These are phyloP conservation scores for Hansfordia pulvinata DNA, from an alignment of 2,329 filamentous ascomycete species.

Conservation along the genomic window DNA sequence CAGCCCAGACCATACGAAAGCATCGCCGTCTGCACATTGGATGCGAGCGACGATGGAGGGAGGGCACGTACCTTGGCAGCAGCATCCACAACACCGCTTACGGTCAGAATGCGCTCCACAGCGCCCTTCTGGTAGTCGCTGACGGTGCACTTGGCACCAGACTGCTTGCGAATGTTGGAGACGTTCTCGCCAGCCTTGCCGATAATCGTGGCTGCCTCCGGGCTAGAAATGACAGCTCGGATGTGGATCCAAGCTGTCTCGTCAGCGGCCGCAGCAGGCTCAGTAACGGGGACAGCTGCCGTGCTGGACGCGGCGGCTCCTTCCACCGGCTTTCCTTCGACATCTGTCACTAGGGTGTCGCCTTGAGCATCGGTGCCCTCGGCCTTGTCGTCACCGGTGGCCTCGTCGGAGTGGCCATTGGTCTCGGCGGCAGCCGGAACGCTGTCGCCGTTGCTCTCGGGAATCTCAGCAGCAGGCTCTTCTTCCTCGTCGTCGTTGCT, in stretches of 20 bases:
- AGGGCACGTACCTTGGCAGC: constrained; percentile 81
- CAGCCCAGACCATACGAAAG: constrained; percentile 2
- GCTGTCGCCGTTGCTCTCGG: constrained; percentile 23
- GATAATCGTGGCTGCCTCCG: constrained; percentile 94
- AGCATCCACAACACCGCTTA: constrained; percentile 91
- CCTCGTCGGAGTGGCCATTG: constrained; percentile 28
- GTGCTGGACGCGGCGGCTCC: constrained; percentile 24
- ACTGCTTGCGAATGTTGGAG: constrained; percentile 87
- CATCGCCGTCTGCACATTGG: no score
- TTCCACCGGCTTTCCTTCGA: constrained; percentile 35
- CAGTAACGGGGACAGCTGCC: constrained; percentile 17
- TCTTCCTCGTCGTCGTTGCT: constrained; percentile 35
- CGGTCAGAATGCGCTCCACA: constrained; percentile 92
- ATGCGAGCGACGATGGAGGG: no score
- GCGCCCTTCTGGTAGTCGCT: constrained; percentile 96
- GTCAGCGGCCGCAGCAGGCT: constrained; percentile 52
- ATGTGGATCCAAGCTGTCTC: constrained; percentile 96
- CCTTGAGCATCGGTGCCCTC: constrained; percentile 45
- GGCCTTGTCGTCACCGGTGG: constrained; percentile 34
- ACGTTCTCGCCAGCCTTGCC: constrained; percentile 98
- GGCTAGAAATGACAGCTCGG: constrained; percentile 90
- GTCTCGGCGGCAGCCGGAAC: constrained; percentile 26
- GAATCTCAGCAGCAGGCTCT: constrained; percentile 30
- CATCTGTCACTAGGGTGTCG: constrained; percentile 57
- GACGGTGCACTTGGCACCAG: constrained; percentile 95